These are phyloP conservation scores for Luvunga scandens DNA, from an alignment of 345 rosid genomes.

Conservation along the genomic window DNA sequence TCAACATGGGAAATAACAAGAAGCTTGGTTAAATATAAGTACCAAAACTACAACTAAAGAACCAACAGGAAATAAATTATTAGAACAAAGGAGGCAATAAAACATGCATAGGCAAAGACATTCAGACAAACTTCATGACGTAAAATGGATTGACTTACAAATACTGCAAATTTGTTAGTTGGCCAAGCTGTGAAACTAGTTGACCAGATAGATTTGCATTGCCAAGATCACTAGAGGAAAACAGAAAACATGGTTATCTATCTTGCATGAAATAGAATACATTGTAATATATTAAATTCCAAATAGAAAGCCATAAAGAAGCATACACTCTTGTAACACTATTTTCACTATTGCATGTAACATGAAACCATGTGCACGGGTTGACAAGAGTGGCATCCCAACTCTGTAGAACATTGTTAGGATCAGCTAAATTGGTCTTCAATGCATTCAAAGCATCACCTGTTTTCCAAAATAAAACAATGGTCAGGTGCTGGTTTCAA, in stretches of 20 bases:
- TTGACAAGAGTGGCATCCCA: conserved; percentile 77
- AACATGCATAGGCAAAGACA: background rate
- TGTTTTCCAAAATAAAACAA: conserved; percentile 22
- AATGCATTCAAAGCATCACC: conserved; percentile 87
- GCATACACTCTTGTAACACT: conserved; percentile 86
- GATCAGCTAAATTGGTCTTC: conserved; percentile 63
- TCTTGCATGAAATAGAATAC: background rate
- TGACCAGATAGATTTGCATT: conserved; percentile 66
- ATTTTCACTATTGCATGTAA: conserved; percentile 69
- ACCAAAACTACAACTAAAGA: background rate
- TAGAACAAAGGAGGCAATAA: background rate
- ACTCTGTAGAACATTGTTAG: conserved; percentile 69
- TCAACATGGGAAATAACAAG: background rate
- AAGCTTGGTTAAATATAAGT: background rate
- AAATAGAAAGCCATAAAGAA: conserved; percentile 13
- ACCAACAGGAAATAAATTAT: background rate
- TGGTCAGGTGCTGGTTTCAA: background rate
- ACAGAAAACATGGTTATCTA: background rate
- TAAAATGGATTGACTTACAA: conserved; percentile 45
- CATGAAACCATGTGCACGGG: conserved; percentile 90
- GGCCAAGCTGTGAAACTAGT: conserved; percentile 61
- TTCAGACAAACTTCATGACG: background rate
- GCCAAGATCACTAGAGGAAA: conserved; percentile 52
- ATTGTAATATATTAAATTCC: background rate
- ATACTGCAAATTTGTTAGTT: conserved; percentile 66